Base-by-base conservation (phyloP, 2,329 filamentous ascomycete genomes). In the Lachnellula cervina region DNA sequence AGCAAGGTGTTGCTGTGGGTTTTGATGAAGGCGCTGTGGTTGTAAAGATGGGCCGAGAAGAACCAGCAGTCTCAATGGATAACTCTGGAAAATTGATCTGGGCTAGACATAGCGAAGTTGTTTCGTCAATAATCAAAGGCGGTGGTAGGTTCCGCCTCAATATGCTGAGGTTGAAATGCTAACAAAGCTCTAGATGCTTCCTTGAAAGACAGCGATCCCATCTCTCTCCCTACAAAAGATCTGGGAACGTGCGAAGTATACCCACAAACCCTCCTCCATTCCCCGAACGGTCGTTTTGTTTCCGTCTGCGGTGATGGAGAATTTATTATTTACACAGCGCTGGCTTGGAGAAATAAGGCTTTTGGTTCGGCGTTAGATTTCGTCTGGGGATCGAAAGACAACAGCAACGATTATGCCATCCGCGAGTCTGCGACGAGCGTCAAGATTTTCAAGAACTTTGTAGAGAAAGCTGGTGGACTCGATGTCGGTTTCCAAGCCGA, bases 11-110 rank as follows among this genome's bases (percentile, higher is more conserved):
- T 62, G 94, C 93, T 6, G 89, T 97, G 66, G 94, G 94, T 72
- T 99, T 96, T 71, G 94, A 99, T 62, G 94, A 99, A 74, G 94
- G 94, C 71, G 93, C 93, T 4, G 93, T 99, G 3, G 94, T 99
- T 45, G 89, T 99, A 56, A 97, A 97, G 75, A 92, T 99, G 79
- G 94, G 94, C 64, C 84, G 94, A 60, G 94, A 99, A 73, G 93
- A 97, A 74, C 94, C 94, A 2, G 94, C 94, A 32, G 93, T 97
- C 17, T 97, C 91, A 13, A 99, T 99, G 94, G 94, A 99, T 68
- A 79, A 84, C 32, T 95, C 90, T 42, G 94, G 94, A 71, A 99
- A 99, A 78, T 80, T 99, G 59, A 91, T 99, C 61, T 97, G 90
- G 89, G 92, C 94, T 32, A 86, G 88, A 65, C 93, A 97, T 72